Evolutionary conservation across 2,329 filamentous ascomycete genomes (phyloP), one percentile per base, ranked within the genome.

Genomic region (Aspergillus thermomutatus): DNA sequence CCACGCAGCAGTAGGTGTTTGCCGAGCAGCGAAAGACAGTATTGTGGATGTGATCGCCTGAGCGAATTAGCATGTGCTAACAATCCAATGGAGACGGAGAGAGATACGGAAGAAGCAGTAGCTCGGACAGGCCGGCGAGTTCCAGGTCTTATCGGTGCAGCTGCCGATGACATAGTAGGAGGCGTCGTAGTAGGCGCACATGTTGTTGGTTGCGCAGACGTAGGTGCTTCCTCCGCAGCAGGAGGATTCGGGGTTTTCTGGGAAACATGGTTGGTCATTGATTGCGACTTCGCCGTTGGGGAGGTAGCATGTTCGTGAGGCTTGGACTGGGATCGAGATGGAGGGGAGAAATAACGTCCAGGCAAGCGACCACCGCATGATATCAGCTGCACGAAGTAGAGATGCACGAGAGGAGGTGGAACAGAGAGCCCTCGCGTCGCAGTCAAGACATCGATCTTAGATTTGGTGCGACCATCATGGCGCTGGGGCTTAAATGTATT

Each of bases 61-160:
- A 14, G 6, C 5, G 10, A 31, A 10, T 40, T 14, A 17, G 34
- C n/a, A 7, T 40, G 34, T 4, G 11, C 34, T 14, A 14, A 14
- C 3, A 40, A 14, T 7, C n/a, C 7, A 14, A 17, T 8, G 11
- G 3, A 14, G 34, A 14, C 10, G 4, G 34, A 14, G n/a, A 40
- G 34, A 40, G 4, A 14, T 14, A 40, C 34, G 34, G 34, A 40
- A 40, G 34, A 40, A 40, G 34, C 34, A 40, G 14, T 40, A 40
- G 34, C 49, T 34, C 23, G 49, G 34, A 51, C 49, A 51, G n/a
- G 49, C 49, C 6, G 49, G 49, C 6, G 49, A 51, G 49, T 43
- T 51, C 49, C 49, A 51, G 49, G 49, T 41, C 37, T 51, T 51
- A 31, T 51, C 49, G 34, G 49, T 51, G 49, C 49, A 51, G 19